Evolutionary conservation across 768 basidiomycete genomes (phyloP).

Genomic region (button mushroom (Agaricus bisporus)): DNA sequence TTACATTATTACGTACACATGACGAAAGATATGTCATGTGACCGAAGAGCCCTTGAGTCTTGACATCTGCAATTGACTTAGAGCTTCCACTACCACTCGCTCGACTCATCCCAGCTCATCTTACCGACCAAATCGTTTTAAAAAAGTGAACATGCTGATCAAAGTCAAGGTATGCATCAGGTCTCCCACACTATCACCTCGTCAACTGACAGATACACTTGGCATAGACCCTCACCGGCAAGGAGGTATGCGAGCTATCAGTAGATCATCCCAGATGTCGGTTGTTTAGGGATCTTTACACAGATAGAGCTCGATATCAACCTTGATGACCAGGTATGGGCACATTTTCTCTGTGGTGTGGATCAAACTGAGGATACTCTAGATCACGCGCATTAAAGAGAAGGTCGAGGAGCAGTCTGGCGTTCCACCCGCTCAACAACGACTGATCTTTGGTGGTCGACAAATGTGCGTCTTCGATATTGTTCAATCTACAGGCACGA

Average conservation of each 20-base stretch:
- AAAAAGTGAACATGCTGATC: conserved; percentile 56
- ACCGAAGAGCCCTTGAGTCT: too few relatives aligned
- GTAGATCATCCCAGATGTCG: conserved; percentile 4
- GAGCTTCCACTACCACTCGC: not conserved
- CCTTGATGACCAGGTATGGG: conserved; percentile 71
- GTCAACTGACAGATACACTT: not conserved
- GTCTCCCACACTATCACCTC: conserved; percentile 1
- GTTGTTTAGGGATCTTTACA: conserved; percentile 1
- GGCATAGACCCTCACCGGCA: conserved; percentile 86
- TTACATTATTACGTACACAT: too few relatives aligned
- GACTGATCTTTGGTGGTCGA: conserved; percentile 87
- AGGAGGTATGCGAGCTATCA: conserved; percentile 63
- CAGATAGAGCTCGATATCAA: conserved; percentile 97
- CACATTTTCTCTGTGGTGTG: not conserved
- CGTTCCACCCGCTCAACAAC: conserved; percentile 93
- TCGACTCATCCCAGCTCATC: not conserved
- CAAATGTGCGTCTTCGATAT: conserved; percentile 64
- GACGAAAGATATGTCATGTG: too few relatives aligned
- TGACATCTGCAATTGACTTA: not conserved
- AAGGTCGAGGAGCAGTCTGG: conserved; percentile 98
- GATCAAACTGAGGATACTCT: not conserved
- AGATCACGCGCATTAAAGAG: conserved; percentile 96
- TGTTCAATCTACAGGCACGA: not conserved
- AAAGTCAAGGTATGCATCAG: conserved; percentile 71
- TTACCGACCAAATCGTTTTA: too few relatives aligned